These are phyloP conservation scores for Naganishia vishniacii DNA, from an alignment of 768 basidiomycete species.

Conservation along the genomic window DNA sequence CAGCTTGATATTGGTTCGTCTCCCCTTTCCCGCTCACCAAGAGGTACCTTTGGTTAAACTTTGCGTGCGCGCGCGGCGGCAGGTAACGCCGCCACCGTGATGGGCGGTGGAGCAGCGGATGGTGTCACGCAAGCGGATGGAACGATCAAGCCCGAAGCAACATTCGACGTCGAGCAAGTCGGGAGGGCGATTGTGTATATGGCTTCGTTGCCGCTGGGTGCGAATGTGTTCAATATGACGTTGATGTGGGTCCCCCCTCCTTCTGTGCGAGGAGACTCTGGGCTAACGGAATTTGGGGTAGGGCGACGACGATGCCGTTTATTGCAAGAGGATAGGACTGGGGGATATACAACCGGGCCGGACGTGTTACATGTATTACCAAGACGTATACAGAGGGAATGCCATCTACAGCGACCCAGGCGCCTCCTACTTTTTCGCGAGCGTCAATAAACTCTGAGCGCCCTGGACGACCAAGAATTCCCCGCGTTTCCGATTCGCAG, in stretches of 20 bases:
- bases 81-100: conserved; percentile 61
- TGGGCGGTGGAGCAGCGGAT: conserved; percentile 53
- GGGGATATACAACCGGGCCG: conserved; percentile 10
- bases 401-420: too few relatives aligned
- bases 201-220: conserved; percentile 62
- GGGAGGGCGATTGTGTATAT: conserved; percentile 67
- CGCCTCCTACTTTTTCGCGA: not conserved
- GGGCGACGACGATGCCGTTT: conserved; percentile 45
- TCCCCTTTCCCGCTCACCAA: not conserved
- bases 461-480: conserved; percentile 34
- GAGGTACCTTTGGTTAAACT: not conserved
- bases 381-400: not conserved
- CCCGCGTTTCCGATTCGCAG: conserved; percentile 34
- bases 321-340: conserved; percentile 37
- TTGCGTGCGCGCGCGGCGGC: too few relatives aligned
- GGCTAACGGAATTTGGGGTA: conserved; percentile 3
- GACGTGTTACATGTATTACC: conserved; percentile 4
- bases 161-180: conserved; percentile 68
- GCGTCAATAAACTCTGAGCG: not conserved
- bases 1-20: conserved; percentile 74
- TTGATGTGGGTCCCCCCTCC: conserved; percentile 59
- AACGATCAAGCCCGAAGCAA: conserved; percentile 55
- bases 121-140: conserved; percentile 71
- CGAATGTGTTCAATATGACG: conserved; percentile 65
- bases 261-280: not conserved